Evolutionary conservation across 2,329 filamentous ascomycete genomes (phyloP), one percentile per base, ranked within the genome.

Genomic region (Diaporthe sp.): DNA sequence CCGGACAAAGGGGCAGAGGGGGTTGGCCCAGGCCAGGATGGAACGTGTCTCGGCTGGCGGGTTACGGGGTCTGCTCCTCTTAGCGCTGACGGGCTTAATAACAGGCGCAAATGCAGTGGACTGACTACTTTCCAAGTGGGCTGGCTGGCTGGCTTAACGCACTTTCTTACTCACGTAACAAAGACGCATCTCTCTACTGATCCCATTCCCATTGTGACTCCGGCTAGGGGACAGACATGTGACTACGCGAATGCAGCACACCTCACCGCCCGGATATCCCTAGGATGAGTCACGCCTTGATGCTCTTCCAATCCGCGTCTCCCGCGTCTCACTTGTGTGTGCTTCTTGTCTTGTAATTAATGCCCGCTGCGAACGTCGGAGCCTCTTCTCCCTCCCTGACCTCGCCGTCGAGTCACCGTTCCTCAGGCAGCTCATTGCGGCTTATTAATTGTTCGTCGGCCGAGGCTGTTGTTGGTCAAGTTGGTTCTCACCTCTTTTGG

Each of bases 391-490:
- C 22, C 28, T 35, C 30, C 61, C 35, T 30, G 22, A 13, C 33
- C 22, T 58, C 38, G 57, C 57, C 35, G 70, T 72, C 70, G 70
- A 72, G 70, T 72, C 70, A 72, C 38, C 40, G 30, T 72, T 50
- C 55, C 68, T 52, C 42, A 28, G 57, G 57, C 57, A 25, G 70
- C 47, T 42, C 38, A 50, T n/a, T 28, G 55, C 30, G n/a, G 68
- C 68, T 42, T 71, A 58, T 71, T 60, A 58, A 71, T 61, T 45
- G 30, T 40, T 25, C 22, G 47, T 52, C 33, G 30, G 47, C 47
- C 47, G 40, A 25, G 42, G 40, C 54, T 60, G 54, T n/a, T 38
- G 55, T 50, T 60, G 68, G 22, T 71, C 22, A 57, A 33, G 33
- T 40, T 15, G 25, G 15, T 28, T 22, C 45, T 68, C 33, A 54